A percentile compares a stretch with the other conserved stretches of the same genome.
These are phyloP conservation scores for Xylona heveae DNA, from an alignment of 495 filamentous ascomycete genomes.

Conservation along the genomic window DNA sequence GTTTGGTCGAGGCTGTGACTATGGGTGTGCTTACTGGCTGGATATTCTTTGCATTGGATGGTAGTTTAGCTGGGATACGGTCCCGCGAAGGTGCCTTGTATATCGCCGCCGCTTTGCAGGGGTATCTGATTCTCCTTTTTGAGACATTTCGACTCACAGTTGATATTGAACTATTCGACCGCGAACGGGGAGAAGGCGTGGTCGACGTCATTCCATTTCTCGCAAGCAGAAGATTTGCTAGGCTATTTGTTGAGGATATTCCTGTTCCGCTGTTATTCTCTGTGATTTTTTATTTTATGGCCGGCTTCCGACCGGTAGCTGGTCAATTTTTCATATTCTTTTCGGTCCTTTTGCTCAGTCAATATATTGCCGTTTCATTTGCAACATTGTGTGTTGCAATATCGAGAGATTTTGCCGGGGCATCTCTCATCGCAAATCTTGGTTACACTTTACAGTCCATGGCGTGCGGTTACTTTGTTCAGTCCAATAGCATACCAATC, in stretches of 20 bases:
- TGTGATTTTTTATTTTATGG: constrained; percentile 56
- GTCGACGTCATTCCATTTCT: constrained; percentile 44
- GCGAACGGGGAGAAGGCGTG: constrained; percentile 48
- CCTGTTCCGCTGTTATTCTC: constrained; percentile 45
- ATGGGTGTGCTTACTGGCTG: constrained; percentile 51
- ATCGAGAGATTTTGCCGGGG: constrained; percentile 37
- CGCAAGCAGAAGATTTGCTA: constrained; percentile 39
- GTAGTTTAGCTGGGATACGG: constrained; percentile 38
- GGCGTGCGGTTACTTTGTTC: constrained; percentile 51
- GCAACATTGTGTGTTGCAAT: constrained; percentile 27
- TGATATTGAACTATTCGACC: constrained; percentile 53
- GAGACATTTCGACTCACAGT: constrained; percentile 49
- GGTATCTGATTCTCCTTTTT: constrained; percentile 51
- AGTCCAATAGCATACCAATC: constrained; percentile 45
- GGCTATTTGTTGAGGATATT: constrained; percentile 43
- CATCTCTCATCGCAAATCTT: constrained; percentile 43
- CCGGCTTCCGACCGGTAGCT: constrained; percentile 37
- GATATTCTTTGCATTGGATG: constrained; percentile 41
- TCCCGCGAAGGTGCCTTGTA: constrained; percentile 49
- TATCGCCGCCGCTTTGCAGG: constrained; percentile 41
- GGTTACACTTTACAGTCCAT: constrained; percentile 48
- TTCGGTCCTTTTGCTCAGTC: constrained; percentile 33
- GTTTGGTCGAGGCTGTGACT: constrained; percentile 35
- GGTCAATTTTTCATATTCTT: constrained; percentile 50
- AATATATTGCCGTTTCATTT: constrained; percentile 25